Evolutionary conservation across 768 basidiomycete species (phyloP).

Genomic region (Galerina sulciceps): DNA sequence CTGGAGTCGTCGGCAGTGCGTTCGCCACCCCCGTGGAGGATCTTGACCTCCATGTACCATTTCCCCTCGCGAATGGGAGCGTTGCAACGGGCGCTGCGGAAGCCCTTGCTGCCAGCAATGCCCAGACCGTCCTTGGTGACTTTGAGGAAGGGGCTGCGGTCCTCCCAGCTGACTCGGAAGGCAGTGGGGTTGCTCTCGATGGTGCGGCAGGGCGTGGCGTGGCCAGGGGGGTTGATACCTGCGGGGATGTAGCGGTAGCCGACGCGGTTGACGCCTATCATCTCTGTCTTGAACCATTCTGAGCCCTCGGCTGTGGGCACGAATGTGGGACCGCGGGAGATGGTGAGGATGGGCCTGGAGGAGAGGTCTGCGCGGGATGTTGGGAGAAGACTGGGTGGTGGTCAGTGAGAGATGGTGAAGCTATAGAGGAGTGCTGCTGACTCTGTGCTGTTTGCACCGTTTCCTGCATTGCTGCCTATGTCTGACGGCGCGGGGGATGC

Average conservation of each 20-base stretch:
- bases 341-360: constrained; percentile 68
- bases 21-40: constrained; percentile 77
- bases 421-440: constrained; percentile 11
- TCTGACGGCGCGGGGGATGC: constrained; percentile 66
- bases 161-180: constrained; percentile 88
- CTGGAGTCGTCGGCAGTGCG: constrained; percentile 48
- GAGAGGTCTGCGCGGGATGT: constrained; percentile 68
- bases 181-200: constrained; percentile 77
- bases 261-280: constrained; percentile 72
- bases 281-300: constrained; percentile 69
- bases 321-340: constrained; percentile 78
- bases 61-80: constrained; percentile 86
- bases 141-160: constrained; percentile 80
- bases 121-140: constrained; percentile 80
- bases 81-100: constrained; percentile 88
- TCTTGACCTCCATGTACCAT: constrained; percentile 93
- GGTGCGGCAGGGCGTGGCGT: constrained; percentile 68
- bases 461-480: constrained; percentile 36
- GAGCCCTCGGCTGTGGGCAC: constrained; percentile 59
- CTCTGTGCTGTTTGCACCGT: constrained; percentile 39
- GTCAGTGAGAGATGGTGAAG: constrained; percentile 10
- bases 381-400: constrained; percentile 50
- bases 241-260: constrained; percentile 84
- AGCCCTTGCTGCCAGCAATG: constrained; percentile 85
- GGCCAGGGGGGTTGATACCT: constrained; percentile 66